A percentile compares a stretch with the other conserved stretches of the same genome.
phyloP scores from a whole-genome alignment of 2,329 filamentous ascomycete species.

The Beauveria rudraprayagi region DNA sequence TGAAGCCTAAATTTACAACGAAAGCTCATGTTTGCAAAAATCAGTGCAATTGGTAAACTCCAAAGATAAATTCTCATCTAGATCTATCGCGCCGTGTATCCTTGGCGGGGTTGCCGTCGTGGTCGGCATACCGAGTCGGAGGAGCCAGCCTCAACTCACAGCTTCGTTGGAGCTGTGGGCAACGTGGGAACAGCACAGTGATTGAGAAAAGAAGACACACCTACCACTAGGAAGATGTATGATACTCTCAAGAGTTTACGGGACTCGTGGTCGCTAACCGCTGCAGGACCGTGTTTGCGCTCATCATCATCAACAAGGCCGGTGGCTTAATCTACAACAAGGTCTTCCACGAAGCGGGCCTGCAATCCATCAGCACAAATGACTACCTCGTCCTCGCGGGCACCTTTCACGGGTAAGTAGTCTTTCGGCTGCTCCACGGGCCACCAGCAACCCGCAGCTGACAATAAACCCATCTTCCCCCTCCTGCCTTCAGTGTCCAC shows the following conservation, averaged over 20 bases:
- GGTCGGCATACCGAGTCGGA: not conserved
- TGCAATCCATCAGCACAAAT: constrained; percentile 86
- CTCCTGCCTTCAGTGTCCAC: constrained; percentile 44
- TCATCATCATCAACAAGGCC: constrained; percentile 98
- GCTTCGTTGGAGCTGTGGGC: not conserved
- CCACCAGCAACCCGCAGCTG: constrained; percentile 3
- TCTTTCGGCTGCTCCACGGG: not conserved
- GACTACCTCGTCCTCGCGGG: constrained; percentile 95
- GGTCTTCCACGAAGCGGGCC: constrained; percentile 75
- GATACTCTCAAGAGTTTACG: not conserved
- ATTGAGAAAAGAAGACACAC: not conserved
- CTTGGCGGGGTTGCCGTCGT: not conserved
- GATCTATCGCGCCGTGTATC: too few relatives aligned
- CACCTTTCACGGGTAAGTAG: constrained; percentile 80
- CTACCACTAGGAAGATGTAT: not conserved
- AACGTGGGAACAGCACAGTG: not conserved
- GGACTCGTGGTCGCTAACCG: not conserved
- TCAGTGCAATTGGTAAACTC: not conserved
- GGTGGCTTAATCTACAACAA: constrained; percentile 94
- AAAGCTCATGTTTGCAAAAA: not conserved
- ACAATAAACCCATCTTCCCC: too few relatives aligned
- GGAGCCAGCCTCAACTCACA: not conserved
- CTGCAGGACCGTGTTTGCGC: constrained; percentile 80
- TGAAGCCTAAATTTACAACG: not conserved
- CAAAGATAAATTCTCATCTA: not conserved